Percentiles rank a stretch among this genome's conserved stretches.
phyloP scores from a whole-genome alignment of 306 rosid species.

The Sicyos edulis region DNA sequence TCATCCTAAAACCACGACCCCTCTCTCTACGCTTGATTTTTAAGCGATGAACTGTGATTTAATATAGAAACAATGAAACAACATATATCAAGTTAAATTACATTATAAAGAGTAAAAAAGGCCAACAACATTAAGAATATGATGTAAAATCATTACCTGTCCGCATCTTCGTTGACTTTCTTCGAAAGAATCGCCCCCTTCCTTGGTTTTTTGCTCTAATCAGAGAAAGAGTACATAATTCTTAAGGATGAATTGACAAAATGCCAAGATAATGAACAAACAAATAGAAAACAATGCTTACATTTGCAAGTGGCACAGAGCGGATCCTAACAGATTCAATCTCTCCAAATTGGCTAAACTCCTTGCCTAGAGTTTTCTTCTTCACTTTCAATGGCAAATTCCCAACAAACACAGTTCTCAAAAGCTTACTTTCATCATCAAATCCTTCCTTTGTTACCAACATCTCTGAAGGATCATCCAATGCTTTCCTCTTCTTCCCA shows the following conservation, averaged over 20 bases:
- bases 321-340: conserved; percentile 92
- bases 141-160: conserved; percentile 48
- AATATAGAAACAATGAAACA: background rate
- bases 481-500: conserved; percentile 71
- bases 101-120: background rate
- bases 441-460: conserved; percentile 72
- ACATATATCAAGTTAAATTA: background rate
- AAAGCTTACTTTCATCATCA: conserved; percentile 75
- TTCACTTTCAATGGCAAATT: conserved; percentile 72
- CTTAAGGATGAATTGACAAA: background rate
- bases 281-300: conserved; percentile 35
- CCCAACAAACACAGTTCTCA: conserved; percentile 92
- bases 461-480: conserved; percentile 62
- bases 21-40: background rate
- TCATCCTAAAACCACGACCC: background rate
- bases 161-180: conserved; percentile 59
- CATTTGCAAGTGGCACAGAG: conserved; percentile 78
- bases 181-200: conserved; percentile 76
- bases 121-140: background rate
- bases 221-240: background rate
- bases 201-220: conserved; percentile 75
- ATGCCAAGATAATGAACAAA: background rate
- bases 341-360: conserved; percentile 77
- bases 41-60: background rate
- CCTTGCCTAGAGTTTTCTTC: conserved; percentile 65